These are phyloP conservation scores for Chloris gayana DNA, from an alignment of 176 grass and related monocot genomes.

Conservation along the genomic window DNA sequence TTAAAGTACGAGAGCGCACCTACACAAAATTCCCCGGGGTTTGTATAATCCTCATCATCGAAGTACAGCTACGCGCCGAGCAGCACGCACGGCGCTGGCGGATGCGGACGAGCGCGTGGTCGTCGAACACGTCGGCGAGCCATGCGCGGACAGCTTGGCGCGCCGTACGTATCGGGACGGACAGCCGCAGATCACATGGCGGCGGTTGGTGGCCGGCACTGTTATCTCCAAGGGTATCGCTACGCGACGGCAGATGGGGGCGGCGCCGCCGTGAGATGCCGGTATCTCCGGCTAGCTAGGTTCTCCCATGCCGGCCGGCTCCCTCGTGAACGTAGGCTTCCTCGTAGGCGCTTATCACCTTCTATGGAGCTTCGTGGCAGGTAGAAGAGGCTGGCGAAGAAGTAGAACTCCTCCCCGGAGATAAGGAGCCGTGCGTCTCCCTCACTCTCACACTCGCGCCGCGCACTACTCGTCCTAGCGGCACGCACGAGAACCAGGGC, in stretches of 20 bases:
- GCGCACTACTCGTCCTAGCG: too few relatives aligned
- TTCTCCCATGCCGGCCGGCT: neutral
- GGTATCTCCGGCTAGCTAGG: too few relatives aligned
- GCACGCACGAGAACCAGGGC: neutral
- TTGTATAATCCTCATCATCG: neutral
- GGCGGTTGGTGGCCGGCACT: neutral
- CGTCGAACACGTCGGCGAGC: constrained; percentile 23
- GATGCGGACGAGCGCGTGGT: neutral
- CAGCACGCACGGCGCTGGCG: neutral
- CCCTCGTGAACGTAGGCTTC: neutral
- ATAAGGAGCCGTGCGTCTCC: neutral
- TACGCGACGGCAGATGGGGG: constrained; percentile 7
- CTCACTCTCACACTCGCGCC: too few relatives aligned
- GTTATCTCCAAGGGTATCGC: neutral
- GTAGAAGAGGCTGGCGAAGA: too few relatives aligned
- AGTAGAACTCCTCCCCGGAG: neutral
- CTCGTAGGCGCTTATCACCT: constrained; percentile 30
- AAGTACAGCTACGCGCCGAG: neutral
- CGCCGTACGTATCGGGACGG: constrained; percentile 48
- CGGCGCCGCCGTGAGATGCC: constrained; percentile 19
- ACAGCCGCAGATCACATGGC: constrained; percentile 46
- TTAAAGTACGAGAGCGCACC: neutral
- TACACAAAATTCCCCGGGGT: neutral
- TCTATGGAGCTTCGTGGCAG: constrained; percentile 20
- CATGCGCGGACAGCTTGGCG: constrained; percentile 38